A percentile compares a stretch with the other conserved stretches of the same genome.
Conservation (phyloP, 1,284 basidiomycete species). For the Rhizoctonia solani region DNA sequence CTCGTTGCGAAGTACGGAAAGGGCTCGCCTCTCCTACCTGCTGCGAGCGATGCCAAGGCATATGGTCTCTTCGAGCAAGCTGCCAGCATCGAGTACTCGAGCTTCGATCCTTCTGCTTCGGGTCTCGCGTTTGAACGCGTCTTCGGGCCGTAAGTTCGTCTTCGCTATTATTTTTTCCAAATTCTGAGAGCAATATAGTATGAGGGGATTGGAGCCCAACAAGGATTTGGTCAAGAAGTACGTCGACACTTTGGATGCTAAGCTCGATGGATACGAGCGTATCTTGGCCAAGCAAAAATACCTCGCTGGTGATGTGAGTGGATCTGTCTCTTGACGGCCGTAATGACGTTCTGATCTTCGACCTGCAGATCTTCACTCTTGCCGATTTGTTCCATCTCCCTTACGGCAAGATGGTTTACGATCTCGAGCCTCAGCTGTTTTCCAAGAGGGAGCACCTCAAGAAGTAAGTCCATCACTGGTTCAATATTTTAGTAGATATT, state of each 20-base stretch:
- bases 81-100: constrained; percentile 43
- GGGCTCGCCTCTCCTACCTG: constrained; percentile 20
- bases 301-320: constrained; percentile 55
- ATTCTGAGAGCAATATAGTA: not conserved
- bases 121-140: constrained; percentile 32
- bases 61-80: constrained; percentile 45
- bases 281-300: constrained; percentile 54
- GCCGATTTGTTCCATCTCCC: constrained; percentile 61
- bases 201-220: constrained; percentile 40
- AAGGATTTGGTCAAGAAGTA: constrained; percentile 42
- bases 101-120: constrained; percentile 44
- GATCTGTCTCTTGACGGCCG: not conserved
- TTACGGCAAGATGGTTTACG: too few species aligned
- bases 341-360: not conserved
- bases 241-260: constrained; percentile 44
- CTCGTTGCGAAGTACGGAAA: constrained; percentile 41
- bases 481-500: too few species aligned
- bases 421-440: not conserved
- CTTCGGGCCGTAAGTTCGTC: constrained; percentile 28
- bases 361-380: constrained; percentile 47
- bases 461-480: too few species aligned
- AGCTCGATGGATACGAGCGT: constrained; percentile 53
- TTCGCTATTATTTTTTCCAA: not conserved
- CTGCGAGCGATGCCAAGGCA: constrained; percentile 39
- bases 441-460: constrained; percentile 6